A percentile compares a stretch with the other conserved stretches of the same genome.
Conservation (phyloP, 805 yeast species). For the Pichia pseudocactophila region DNA sequence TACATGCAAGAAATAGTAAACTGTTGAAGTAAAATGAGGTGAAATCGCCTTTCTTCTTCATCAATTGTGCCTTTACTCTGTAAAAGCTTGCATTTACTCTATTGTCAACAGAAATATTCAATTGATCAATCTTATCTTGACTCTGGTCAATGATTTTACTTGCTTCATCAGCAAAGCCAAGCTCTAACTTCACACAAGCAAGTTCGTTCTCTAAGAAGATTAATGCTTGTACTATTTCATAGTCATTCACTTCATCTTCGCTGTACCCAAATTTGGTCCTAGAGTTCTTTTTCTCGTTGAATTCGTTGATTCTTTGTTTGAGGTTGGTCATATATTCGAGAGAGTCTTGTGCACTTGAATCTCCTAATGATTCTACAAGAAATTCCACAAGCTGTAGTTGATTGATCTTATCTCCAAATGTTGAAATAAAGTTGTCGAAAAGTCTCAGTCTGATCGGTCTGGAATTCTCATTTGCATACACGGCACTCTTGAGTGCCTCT, state of each 20-base stretch:
- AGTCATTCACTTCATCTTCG: constrained; percentile 25
- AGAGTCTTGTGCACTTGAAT: constrained; percentile 37
- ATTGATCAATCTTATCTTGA: constrained; percentile 45
- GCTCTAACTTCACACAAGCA: constrained; percentile 57
- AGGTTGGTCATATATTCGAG: constrained; percentile 39
- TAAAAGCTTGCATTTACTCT: constrained; percentile 78
- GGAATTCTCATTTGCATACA: constrained; percentile 50
- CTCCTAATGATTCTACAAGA: constrained; percentile 43
- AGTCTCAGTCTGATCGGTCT: constrained; percentile 51
- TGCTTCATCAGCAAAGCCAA: constrained; percentile 47
- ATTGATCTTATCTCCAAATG: constrained; percentile 64
- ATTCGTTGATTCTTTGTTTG: constrained; percentile 37
- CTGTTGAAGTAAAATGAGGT: constrained; percentile 75
- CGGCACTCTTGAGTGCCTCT: constrained; percentile 43
- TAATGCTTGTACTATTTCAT: constrained; percentile 39
- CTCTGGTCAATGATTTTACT: constrained; percentile 59
- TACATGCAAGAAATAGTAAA: constrained; percentile 72
- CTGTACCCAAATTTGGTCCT: background rate
- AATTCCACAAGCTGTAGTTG: constrained; percentile 73
- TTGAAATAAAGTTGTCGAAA: constrained; percentile 60
- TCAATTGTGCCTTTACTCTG: constrained; percentile 67
- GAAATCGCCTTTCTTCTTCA: constrained; percentile 68
- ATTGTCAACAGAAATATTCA: constrained; percentile 43
- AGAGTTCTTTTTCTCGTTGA: constrained; percentile 23
- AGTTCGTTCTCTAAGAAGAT: constrained; percentile 59